phyloP scores from a whole-genome alignment of 352 stramenopile genomes.

The Pythium scleroteichum region DNA sequence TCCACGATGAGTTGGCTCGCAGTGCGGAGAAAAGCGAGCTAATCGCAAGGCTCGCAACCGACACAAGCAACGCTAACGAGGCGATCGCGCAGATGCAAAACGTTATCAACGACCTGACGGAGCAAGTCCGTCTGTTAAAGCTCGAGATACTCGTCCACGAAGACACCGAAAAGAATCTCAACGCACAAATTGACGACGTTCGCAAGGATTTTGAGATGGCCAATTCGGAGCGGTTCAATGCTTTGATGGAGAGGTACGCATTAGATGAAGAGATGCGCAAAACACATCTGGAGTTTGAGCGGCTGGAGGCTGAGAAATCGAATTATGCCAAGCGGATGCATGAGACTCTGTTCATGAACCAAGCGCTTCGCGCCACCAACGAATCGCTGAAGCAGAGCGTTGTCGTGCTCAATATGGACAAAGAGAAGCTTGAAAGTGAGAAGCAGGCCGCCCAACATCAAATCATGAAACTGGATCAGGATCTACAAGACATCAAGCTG shows the following conservation, averaged over 20 bases:
- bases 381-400: slow-evolving; percentile 66
- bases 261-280: slow-evolving; percentile 71
- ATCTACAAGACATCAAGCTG: slow-evolving; percentile 36
- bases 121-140: slow-evolving; percentile 60
- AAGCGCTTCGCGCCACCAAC: slow-evolving; percentile 58
- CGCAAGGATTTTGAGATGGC: slow-evolving; percentile 65
- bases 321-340: slow-evolving; percentile 70
- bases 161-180: slow-evolving; percentile 63
- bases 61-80: slow-evolving; percentile 37
- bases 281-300: slow-evolving; percentile 49
- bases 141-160: slow-evolving; percentile 75
- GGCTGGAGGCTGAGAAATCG: slow-evolving; percentile 53
- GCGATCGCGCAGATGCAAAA: slow-evolving; percentile 47
- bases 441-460: slow-evolving; percentile 41
- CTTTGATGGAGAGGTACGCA: slow-evolving; percentile 53
- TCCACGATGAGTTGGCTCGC: slow-evolving; percentile 37
- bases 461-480: slow-evolving; percentile 30
- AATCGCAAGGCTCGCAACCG: slow-evolving; percentile 46
- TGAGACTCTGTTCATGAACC: slow-evolving; percentile 78
- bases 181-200: slow-evolving; percentile 55
- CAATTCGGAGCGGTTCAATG: slow-evolving; percentile 67
- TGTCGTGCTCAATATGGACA: slow-evolving; percentile 59
- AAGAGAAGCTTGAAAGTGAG: slow-evolving; percentile 48
- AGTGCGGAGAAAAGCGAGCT: slow-evolving; percentile 50
- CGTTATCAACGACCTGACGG: slow-evolving; percentile 30